phyloP scores from a whole-genome alignment of 306 rosid genomes.

The Trifolium repens region DNA sequence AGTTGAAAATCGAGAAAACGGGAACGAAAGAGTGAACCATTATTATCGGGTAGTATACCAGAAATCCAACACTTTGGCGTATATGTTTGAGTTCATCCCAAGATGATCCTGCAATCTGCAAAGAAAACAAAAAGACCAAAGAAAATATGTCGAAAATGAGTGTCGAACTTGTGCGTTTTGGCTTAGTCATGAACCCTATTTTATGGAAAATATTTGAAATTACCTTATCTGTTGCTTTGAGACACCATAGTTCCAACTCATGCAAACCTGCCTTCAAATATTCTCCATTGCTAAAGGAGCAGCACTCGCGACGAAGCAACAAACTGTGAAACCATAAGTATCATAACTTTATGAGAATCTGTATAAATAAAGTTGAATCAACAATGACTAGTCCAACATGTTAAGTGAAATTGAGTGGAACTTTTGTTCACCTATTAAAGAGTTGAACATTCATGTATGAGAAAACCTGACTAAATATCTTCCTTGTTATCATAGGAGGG shows the following conservation, averaged over 20 bases:
- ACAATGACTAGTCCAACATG: constrained; percentile 7
- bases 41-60: constrained; percentile 58
- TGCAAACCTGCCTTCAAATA: constrained; percentile 79
- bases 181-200: background rate
- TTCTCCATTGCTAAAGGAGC: constrained; percentile 94
- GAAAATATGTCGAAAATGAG: constrained; percentile 4
- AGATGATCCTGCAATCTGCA: constrained; percentile 74
- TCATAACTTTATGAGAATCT: constrained; percentile 24
- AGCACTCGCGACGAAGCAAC: constrained; percentile 89
- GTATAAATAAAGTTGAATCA: background rate
- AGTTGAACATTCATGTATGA: constrained; percentile 90
- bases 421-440: constrained; percentile 71
- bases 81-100: constrained; percentile 92
- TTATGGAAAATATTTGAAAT: constrained; percentile 27
- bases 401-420: constrained; percentile 29
- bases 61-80: constrained; percentile 82
- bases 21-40: background rate
- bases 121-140: constrained; percentile 30
- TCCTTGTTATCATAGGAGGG: constrained; percentile 72
- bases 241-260: constrained; percentile 86
- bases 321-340: constrained; percentile 55
- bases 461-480: constrained; percentile 80
- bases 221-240: constrained; percentile 76
- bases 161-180: background rate
- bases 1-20: background rate